Base-by-base conservation (phyloP, 2,329 filamentous ascomycete genomes). In the Beauveria sp. region DNA sequence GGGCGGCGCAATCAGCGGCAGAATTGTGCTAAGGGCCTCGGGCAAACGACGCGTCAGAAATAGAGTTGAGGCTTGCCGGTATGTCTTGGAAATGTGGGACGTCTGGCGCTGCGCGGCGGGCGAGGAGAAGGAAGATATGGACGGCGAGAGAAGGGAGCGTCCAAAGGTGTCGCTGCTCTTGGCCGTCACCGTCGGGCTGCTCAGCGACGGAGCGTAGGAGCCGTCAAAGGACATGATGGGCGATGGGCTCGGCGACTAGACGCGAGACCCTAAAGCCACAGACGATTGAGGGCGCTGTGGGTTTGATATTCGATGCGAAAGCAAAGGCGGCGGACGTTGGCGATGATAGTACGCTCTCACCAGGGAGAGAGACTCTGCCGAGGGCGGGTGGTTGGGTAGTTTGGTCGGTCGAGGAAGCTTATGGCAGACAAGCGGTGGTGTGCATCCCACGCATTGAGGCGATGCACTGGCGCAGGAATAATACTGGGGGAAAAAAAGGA, bases 11-110 rank as follows among this genome's bases (percentile, higher is more conserved):
- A 99, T 89, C 64, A 97, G 82, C 9, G 93, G 91, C 53, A 93
- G 81, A 58, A 99, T 84, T 4, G 89, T 92, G 24, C 91, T 90
- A 34, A 97, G 81, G 0, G 93, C 90, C 76, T 99, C 95, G 67
- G 91, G 90, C 59, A 98, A 80, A 53, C 93, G 90, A 74, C 95
- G 92, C 74, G 95, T 99, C 63, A 99, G 82, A 77, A 96, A 99
- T 26, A 98, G 84, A 66, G 95, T 93, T 7, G 92, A 96, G 38
- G 95, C 90, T 77, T 96, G 92, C 66, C 93, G 91, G 77, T 98
- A 98, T 34, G 89, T 89, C 75, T 95, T 95, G 67, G 93, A 95
- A 70, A 96, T 89, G 69, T 90, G 85, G 54, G 85, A 87, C 50
- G 86, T 81, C 59, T 86, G 84, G 58, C 87, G 86, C 47, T 82